Base-by-base conservation (phyloP, 2,329 filamentous ascomycete species). In the Monosporascus sp. region DNA sequence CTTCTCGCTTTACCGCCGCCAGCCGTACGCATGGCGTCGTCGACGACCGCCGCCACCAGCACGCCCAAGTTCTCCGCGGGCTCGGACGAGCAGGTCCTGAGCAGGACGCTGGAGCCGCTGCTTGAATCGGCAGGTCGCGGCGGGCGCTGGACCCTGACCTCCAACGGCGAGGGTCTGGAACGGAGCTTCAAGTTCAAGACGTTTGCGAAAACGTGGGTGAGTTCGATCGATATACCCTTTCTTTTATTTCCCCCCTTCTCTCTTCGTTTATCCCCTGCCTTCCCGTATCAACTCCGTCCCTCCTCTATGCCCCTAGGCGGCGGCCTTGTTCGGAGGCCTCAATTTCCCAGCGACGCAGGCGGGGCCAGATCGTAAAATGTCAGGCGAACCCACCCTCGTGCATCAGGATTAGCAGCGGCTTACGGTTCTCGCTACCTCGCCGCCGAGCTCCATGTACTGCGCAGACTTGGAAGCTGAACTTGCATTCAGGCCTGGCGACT, bases 121-220 rank as follows among this genome's bases (percentile, higher is more conserved):
- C 68, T 66, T 63, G 65, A 53, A 55, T 67, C 51, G 39, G 58
- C 60, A 20, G 63, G 45, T 2, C 55, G 47, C 38, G 63, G 65
- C 41, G 69, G 71, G 1, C 72, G 70, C 49, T 87, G 84, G 84
- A 60, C 66, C 3, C 62, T 87, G 37, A 70, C 75, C 2, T 63
- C 71, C 1, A 70, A 73, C 45, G 81, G 81, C 9, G 73, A 76
- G 51, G 83, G 79, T 0, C 59, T 87, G 1, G 81, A 86, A 68
- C 74, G 83, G 50, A 74, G 70, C 51, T 85, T 86, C 65, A 80
- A 73, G 62, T 87, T 87, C 63, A 84, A 83, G 70, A 84, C 75
- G 2, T 87, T 87, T 66, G 75, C 78, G 37, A 85, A 82, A 72
- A 81, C 82, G 7, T 87, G 84, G 83, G 82, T 84, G 58, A 55